A percentile compares a stretch with the other conserved stretches of the same genome.
These are phyloP conservation scores for Jackrogersella multiformis DNA, from an alignment of 495 filamentous ascomycete species.

Conservation along the genomic window DNA sequence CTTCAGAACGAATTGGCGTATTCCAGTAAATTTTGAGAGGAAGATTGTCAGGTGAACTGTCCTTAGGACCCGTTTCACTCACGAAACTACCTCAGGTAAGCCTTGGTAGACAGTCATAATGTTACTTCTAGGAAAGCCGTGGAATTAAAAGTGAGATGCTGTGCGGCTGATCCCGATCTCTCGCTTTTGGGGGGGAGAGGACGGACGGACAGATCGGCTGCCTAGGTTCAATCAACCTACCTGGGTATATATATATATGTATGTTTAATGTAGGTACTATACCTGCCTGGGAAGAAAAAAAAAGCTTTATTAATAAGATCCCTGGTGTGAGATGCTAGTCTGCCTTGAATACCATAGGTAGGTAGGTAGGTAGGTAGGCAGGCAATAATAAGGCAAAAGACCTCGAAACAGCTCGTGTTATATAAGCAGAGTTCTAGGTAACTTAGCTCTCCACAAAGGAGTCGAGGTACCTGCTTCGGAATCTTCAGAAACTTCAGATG, in stretches of 20 bases:
- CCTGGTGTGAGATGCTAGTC: conserved; percentile 7
- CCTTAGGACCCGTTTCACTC: conserved; percentile 41
- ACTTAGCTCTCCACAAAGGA: not conserved
- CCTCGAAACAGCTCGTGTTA: conserved; percentile 13
- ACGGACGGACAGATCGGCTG: conserved; percentile 42
- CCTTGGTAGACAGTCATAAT: conserved; percentile 33
- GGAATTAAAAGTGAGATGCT: conserved; percentile 40
- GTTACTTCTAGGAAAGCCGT: conserved; percentile 30
- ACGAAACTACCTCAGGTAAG: conserved; percentile 24
- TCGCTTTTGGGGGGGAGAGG: conserved; percentile 23
- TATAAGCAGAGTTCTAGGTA: conserved; percentile 16
- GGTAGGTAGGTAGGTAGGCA: not conserved
- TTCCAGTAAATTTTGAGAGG: conserved; percentile 3
- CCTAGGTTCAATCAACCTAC: conserved; percentile 37
- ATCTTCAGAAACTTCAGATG: too few species aligned
- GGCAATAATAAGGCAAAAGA: conserved; percentile 13
- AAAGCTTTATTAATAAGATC: conserved; percentile 21
- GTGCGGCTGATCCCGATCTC: conserved; percentile 48
- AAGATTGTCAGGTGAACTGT: conserved; percentile 45
- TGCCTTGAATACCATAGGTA: conserved; percentile 7
- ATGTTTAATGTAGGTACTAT: conserved; percentile 19
- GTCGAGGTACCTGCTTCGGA: too few species aligned
- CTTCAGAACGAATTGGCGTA: conserved; percentile 2
- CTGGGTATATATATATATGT: not conserved
- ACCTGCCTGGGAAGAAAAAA: conserved; percentile 32